These are phyloP conservation scores for Cladosporium velox DNA, from an alignment of 2,329 filamentous ascomycete genomes.

Conservation along the genomic window DNA sequence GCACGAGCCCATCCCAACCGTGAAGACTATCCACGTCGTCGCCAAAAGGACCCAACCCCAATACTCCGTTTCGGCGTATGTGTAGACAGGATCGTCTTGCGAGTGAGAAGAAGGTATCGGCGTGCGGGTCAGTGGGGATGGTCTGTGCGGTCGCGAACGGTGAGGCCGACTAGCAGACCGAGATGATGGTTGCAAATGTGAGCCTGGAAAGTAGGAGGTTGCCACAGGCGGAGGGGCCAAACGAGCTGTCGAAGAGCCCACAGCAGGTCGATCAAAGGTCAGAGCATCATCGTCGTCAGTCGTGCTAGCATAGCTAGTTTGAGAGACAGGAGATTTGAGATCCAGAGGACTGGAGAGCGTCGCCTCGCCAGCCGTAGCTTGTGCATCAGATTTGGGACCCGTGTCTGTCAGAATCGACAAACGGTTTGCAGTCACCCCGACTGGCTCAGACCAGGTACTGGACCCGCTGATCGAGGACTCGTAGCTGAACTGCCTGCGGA, in stretches of 20 bases:
- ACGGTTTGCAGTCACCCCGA: slow-evolving; percentile 31
- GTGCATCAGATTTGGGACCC: slow-evolving; percentile 1
- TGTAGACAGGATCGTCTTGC: slow-evolving; percentile 38
- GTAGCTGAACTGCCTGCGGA: slow-evolving; percentile 40
- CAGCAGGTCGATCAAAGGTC: slow-evolving; percentile 55
- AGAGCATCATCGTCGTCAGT: slow-evolving; percentile 82
- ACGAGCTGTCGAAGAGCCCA: neutral
- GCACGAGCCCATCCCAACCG: slow-evolving; percentile 94
- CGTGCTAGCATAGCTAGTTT: slow-evolving; percentile 65
- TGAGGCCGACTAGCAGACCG: slow-evolving; percentile 11
- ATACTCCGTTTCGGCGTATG: slow-evolving; percentile 93
- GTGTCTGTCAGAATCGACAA: slow-evolving; percentile 34
- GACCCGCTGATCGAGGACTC: slow-evolving; percentile 34
- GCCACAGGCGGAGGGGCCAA: neutral
- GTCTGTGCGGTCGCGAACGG: slow-evolving; percentile 22
- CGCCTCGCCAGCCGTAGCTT: slow-evolving; percentile 20
- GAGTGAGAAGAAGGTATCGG: slow-evolving; percentile 23
- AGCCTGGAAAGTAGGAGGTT: slow-evolving; percentile 32
- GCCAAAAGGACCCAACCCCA: slow-evolving; percentile 95
- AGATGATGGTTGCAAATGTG: slow-evolving; percentile 37
- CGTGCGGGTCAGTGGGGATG: slow-evolving; percentile 24
- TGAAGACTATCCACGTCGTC: slow-evolving; percentile 93
- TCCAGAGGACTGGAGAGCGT: slow-evolving; percentile 32
- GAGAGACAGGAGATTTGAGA: slow-evolving; percentile 48
- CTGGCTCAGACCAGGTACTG: slow-evolving; percentile 26